Conservation (phyloP, 371 early-diverging fungal genomes). For the Mucor sp. region DNA sequence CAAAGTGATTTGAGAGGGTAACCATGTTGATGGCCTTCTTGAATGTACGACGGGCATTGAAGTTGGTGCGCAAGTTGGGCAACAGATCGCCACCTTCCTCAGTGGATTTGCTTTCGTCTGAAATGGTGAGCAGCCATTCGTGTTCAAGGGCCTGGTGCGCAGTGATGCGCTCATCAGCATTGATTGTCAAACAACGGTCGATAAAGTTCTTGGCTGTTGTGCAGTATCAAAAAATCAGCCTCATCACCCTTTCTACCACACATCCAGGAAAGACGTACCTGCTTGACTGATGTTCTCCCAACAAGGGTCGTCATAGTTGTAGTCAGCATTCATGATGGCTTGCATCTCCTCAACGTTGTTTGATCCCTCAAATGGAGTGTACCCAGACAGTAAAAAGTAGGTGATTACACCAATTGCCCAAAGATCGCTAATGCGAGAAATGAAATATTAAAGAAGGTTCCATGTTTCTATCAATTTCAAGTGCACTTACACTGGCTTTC, state of each 20-base stretch:
- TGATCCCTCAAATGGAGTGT: slow-evolving; percentile 87
- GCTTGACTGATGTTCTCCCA: slow-evolving; percentile 63
- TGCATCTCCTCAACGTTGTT: slow-evolving; percentile 63
- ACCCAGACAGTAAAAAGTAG: slow-evolving; percentile 87
- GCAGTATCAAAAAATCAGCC: background rate
- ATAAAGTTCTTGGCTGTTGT: slow-evolving; percentile 86
- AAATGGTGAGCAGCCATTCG: slow-evolving; percentile 61
- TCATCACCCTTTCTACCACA: background rate
- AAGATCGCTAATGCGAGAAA: slow-evolving; percentile 60
- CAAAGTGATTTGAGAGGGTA: slow-evolving; percentile 48
- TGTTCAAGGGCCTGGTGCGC: slow-evolving; percentile 76
- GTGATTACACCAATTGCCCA: slow-evolving; percentile 95
- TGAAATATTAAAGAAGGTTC: background rate
- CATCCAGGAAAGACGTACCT: slow-evolving; percentile 15
- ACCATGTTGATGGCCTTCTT: slow-evolving; percentile 70
- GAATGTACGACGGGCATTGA: slow-evolving; percentile 80
- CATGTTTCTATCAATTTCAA: background rate
- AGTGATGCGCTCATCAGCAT: slow-evolving; percentile 75
- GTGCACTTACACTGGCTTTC: slow-evolving; percentile 59
- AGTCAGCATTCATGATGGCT: slow-evolving; percentile 75
- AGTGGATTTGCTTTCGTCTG: slow-evolving; percentile 30
- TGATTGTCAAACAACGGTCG: slow-evolving; percentile 69
- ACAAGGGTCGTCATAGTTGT: slow-evolving; percentile 78
- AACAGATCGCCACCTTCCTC: slow-evolving; percentile 59
- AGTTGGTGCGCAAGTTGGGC: slow-evolving; percentile 78